Conservation (phyloP, 768 basidiomycete genomes). For the Glaciozyma martinii region DNA sequence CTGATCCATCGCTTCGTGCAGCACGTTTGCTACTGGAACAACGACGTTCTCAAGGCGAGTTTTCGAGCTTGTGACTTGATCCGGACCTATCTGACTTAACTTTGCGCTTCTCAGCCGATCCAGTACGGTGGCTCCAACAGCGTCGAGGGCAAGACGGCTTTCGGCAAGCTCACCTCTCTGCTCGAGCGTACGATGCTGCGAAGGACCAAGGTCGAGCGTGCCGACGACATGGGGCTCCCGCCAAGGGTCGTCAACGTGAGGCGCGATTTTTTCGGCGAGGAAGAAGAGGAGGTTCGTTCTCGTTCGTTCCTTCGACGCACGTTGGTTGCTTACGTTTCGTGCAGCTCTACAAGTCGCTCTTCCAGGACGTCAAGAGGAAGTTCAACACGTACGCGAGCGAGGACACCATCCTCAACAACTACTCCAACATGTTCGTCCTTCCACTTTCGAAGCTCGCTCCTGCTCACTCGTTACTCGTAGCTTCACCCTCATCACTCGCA, state of each 20-base stretch:
- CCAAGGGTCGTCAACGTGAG: conserved; percentile 83
- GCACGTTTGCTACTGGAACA: conserved; percentile 89
- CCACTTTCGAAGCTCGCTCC: background rate
- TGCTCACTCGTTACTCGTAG: background rate
- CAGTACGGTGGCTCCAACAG: conserved; percentile 63
- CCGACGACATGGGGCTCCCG: conserved; percentile 90
- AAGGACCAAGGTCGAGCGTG: conserved; percentile 67
- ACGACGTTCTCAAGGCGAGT: conserved; percentile 66
- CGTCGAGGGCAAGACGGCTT: conserved; percentile 69
- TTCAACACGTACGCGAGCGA: conserved; percentile 81
- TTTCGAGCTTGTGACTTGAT: no score
- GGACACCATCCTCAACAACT: conserved; percentile 59
- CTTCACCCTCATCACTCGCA: conserved; percentile 68
- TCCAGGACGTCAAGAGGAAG: conserved; percentile 83
- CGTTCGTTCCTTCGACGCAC: conserved; percentile 58
- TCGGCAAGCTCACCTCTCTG: conserved; percentile 83
- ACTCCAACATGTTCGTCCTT: conserved; percentile 58
- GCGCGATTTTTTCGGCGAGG: conserved; percentile 85
- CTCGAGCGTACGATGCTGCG: conserved; percentile 87
- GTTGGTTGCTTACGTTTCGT: background rate
- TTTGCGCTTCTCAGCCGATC: conserved; percentile 52
- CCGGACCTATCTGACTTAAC: no score
- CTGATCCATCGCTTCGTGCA: conserved; percentile 8
- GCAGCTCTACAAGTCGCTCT: conserved; percentile 45
- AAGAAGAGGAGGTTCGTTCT: conserved; percentile 66